Conservation (phyloP, 192 early-diverging fungal genomes). For the Linnemannia schmuckeri region DNA sequence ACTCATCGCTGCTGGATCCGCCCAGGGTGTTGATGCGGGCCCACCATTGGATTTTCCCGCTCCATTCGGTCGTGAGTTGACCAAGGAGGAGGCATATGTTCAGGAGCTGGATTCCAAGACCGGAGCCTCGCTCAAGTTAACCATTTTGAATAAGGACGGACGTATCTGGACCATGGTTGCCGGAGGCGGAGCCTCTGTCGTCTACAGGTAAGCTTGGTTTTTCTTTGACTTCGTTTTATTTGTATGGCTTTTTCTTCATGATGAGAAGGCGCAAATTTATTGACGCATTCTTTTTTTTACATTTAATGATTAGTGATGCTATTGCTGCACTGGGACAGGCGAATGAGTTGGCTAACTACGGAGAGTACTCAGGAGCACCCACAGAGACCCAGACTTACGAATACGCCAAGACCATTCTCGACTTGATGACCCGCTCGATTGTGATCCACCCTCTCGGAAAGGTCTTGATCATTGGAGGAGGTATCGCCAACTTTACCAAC, state of each 20-base stretch:
- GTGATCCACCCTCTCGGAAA: constrained; percentile 89
- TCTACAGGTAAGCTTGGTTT: constrained; percentile 74
- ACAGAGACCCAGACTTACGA: constrained; percentile 99
- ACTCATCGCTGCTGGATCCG: constrained; percentile 25
- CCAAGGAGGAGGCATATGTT: constrained; percentile 98
- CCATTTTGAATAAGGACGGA: constrained; percentile 94
- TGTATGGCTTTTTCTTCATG: not conserved
- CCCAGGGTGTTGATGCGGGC: constrained; percentile 72
- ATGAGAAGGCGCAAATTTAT: too few species aligned
- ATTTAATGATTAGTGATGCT: constrained; percentile 78
- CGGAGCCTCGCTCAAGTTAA: constrained; percentile 98
- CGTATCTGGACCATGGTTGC: constrained; percentile 99
- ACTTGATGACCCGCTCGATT: constrained; percentile 94
- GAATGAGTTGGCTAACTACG: constrained; percentile 97
- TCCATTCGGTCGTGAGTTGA: constrained; percentile 96
- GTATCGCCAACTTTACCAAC: constrained; percentile 99
- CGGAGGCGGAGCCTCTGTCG: constrained; percentile 98
- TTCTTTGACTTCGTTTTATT: too few species aligned
- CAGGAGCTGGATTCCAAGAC: constrained; percentile 98
- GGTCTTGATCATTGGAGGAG: constrained; percentile 98
- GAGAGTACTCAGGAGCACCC: constrained; percentile 99
- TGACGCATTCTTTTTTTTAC: not conserved
- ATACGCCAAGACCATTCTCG: constrained; percentile 98
- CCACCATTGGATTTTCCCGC: constrained; percentile 97
- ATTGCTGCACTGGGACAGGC: constrained; percentile 98